Conservation (phyloP, 2,329 filamentous ascomycete species). For the Clonostachys solani region DNA sequence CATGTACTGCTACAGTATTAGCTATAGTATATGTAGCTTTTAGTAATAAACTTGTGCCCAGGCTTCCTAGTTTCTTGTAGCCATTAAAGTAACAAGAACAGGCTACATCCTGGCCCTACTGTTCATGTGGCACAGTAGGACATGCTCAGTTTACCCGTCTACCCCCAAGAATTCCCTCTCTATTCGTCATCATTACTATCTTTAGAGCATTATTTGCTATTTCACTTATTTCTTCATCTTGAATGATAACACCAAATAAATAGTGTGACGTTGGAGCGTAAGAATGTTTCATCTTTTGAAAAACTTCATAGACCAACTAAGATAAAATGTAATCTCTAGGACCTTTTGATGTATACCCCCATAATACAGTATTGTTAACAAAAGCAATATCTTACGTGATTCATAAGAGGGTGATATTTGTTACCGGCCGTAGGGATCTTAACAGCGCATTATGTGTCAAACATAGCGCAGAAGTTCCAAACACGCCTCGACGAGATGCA, state of each 20-base stretch:
- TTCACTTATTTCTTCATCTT: not conserved
- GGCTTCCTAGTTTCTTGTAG: not conserved
- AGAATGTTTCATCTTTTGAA: not conserved
- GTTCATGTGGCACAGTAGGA: not conserved
- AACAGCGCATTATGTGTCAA: not conserved
- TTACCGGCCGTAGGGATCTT: not conserved
- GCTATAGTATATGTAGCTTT: not conserved
- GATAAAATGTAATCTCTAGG: not conserved
- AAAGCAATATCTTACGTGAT: not conserved
- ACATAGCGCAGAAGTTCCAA: not conserved
- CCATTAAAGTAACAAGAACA: not conserved
- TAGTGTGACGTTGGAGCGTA: not conserved
- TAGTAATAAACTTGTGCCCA: not conserved
- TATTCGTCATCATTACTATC: not conserved
- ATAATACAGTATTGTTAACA: not conserved
- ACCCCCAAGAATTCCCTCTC: not conserved
- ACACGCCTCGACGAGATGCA: not conserved
- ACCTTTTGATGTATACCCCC: not conserved
- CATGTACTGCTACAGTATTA: not conserved
- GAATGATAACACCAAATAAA: not conserved
- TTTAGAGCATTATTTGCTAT: not conserved
- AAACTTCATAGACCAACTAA: not conserved
- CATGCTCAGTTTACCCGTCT: not conserved
- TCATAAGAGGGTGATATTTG: no score
- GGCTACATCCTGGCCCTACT: not conserved